Base-by-base conservation (phyloP, 1,139 yeast genomes). In the Blastobotrys serpentis region DNA sequence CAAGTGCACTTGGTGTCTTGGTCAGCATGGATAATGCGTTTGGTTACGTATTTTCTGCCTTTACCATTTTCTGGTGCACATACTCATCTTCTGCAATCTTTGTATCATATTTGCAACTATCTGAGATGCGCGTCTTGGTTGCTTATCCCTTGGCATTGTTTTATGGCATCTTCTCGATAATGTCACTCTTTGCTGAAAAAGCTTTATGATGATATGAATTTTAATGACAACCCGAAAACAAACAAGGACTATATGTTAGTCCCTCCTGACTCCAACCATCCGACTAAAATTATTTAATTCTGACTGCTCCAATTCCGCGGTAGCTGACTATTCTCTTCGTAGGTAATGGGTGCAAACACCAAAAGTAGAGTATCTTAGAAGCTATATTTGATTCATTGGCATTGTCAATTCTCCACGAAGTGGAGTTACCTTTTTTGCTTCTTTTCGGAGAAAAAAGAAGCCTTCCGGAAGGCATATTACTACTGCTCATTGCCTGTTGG, bases 61-160 rank as follows among this genome's bases (percentile, higher is more conserved):
- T 86, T 38, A 82, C 90, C 13, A 89, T 90, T n/a, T 68, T 77
- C 30, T 92, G 98, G 98, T 87, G 97, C 66, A 89, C 98, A 0
- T 85, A 83, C 69, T 82, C 97, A 1, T 89, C 98, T 0, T 86
- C 96, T 14, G 98, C 96, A 1, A 87, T 92, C 63, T 87, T 94
- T 60, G 95, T 89, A 52, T 80, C 92, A 8, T 90, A 87, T 29
- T 74, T 92, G 61, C 87, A 83, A 61, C 75, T 94, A 54, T 82
- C 84, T 50, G 87, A 89, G 59, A 96, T 92, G 57, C 79, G 98
- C 61, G 84, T 86, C 6, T 77, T 92, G 56, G 86, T 92, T 54
- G 98, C 98, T 1, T 92, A 94, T 66, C 99, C 99, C 1, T 75
- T 92, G 61, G 84, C 86, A 14, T 81, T 92, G 72, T 92, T 92